These are phyloP conservation scores for Skeletonema costatum DNA, from an alignment of 108 stramenopile species.

Conservation along the genomic window DNA sequence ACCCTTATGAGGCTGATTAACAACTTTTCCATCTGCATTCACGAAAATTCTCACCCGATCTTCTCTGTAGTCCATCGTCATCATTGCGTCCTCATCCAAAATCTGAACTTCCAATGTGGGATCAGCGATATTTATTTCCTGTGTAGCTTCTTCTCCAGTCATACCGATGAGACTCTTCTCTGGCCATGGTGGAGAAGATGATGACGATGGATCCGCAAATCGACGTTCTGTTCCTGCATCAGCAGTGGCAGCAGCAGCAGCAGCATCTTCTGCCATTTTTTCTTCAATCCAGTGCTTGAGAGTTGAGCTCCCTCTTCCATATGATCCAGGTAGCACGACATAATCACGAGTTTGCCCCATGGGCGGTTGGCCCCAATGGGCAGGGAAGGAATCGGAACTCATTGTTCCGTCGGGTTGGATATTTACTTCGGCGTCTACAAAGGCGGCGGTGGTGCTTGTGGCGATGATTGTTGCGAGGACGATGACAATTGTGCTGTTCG, in stretches of 20 bases:
- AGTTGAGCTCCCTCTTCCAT: constrained; percentile 28
- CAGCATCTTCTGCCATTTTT: constrained; percentile 31
- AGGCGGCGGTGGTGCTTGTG: neutral
- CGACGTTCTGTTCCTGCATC: neutral
- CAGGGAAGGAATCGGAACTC: neutral
- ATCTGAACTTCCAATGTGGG: constrained; percentile 22
- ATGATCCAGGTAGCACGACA: constrained; percentile 20
- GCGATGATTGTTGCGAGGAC: neutral
- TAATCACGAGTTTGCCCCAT: constrained; percentile 25
- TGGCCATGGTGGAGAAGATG: neutral
- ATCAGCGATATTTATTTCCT: constrained; percentile 6
- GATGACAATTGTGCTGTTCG: neutral
- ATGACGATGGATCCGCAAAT: neutral
- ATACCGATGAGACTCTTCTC: constrained; percentile 39
- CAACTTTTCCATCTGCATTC: constrained; percentile 49
- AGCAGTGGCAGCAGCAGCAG: neutral
- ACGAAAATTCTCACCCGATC: constrained; percentile 67
- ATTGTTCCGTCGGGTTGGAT: neutral
- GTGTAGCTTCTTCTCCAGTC: constrained; percentile 50
- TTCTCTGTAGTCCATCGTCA: constrained; percentile 62
- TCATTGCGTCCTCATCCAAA: constrained; percentile 46
- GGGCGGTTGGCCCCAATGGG: constrained; percentile 14
- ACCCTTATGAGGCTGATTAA: constrained; percentile 17
- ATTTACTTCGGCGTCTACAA: neutral
- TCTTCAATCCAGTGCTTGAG: constrained; percentile 25